Evolutionary conservation across 768 basidiomycete genomes (phyloP).

Genomic region (Dictyophora rubrovolvata): DNA sequence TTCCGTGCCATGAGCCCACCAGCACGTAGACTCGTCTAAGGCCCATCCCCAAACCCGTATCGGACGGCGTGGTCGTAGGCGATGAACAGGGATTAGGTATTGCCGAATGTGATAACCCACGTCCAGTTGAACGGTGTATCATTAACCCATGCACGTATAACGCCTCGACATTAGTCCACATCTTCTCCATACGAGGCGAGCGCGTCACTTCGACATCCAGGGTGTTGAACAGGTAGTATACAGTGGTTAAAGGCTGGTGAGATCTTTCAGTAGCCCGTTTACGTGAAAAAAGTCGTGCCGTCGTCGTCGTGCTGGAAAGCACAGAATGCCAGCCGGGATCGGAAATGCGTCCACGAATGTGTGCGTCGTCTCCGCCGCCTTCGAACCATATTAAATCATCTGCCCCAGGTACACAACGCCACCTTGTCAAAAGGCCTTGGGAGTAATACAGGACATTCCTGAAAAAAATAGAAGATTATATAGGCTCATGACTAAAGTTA

Average conservation of each 20-base stretch:
- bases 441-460: constrained; percentile 6
- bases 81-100: background rate
- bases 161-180: constrained; percentile 2
- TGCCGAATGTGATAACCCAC: background rate
- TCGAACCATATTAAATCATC: constrained; percentile 8
- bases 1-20: constrained; percentile 4
- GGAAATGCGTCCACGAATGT: background rate
- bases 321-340: background rate
- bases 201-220: constrained; percentile 2
- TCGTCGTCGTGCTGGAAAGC: background rate
- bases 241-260: background rate
- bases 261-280: background rate
- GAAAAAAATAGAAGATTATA: background rate
- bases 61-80: background rate
- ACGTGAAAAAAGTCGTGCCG: background rate
- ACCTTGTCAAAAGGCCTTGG: background rate
- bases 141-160: constrained; percentile 6
- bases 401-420: background rate
- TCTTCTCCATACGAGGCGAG: background rate
- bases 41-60: background rate
- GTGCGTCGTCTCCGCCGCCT: background rate
- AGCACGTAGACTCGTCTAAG: constrained; percentile 3
- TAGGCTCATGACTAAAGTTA: background rate
- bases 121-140: background rate
- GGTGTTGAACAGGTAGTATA: constrained; percentile 7